Evolutionary conservation across 257 asterid genomes (phyloP).

Genomic region (Solanum infundibuliforme): DNA sequence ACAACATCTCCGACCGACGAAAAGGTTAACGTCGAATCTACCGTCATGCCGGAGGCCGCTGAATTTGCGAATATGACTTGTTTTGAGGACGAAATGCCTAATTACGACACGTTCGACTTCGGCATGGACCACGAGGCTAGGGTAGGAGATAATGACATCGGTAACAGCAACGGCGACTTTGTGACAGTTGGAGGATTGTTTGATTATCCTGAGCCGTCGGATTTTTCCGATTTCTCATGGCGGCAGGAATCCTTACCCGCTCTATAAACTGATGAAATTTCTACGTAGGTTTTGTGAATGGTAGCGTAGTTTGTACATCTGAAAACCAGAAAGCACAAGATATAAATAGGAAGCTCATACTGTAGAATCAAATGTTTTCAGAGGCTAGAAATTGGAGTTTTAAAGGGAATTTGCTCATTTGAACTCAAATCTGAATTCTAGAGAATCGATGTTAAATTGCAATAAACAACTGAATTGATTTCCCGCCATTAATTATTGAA

Average conservation of each 20-base stretch:
- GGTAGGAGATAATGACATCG: background rate
- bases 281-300: background rate
- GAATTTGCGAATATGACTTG: conserved; percentile 1
- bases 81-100: conserved; percentile 14
- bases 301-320: conserved; percentile 13
- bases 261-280: background rate
- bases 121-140: conserved; percentile 1
- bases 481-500: background rate
- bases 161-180: background rate
- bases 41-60: background rate
- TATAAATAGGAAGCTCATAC: background rate
- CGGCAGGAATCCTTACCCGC: conserved; percentile 30
- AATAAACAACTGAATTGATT: background rate
- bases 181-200: conserved; percentile 25
- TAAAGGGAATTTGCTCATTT: background rate
- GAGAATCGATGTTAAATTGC: background rate
- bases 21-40: background rate
- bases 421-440: background rate
- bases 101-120: conserved; percentile 18
- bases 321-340: background rate
- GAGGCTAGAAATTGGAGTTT: background rate
- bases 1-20: background rate
- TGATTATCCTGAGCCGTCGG: conserved; percentile 18
- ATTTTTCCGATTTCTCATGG: conserved; percentile 15
- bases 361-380: background rate